Evolutionary conservation across 2,329 filamentous ascomycete species (phyloP), one percentile per base, ranked within the genome.

Genomic region (Neurospora crassa): DNA sequence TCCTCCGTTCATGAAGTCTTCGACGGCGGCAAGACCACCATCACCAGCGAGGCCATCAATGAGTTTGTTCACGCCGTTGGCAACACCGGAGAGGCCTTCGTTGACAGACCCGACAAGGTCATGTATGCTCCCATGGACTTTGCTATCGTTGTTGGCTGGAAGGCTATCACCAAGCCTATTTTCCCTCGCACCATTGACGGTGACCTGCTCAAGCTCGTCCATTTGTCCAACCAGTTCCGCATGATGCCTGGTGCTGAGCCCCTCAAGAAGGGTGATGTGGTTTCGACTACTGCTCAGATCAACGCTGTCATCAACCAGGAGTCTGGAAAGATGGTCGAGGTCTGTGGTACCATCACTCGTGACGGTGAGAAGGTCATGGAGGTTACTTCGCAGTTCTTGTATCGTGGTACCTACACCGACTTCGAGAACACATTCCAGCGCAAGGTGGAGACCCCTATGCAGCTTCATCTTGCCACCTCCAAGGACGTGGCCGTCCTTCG

Each of bases 61-160:
- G 94, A 99, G 83, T 99, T 99, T 76, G 94, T 98, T n/a, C 94
- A 99, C 79, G 95, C 96, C 67, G 96, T 99, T 75, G 96, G 96
- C 75, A 99, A 99, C 83, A 97, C 92, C 16, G 95, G 95, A 45
- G 96, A 99, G 81, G 94, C 96, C 8, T 99, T 99, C 76, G 95
- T 99, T 70, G 95, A 98, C 78, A 89, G 95, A 68, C 95, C 94
- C 67, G 95, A 94, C 76, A 98, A 98, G 85, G 90, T 92, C 74
- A 92, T 97, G 74, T 95, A 91, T 77, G 96, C 96, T 8, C 96
- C 96, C 41, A 99, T 99, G 96, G 96, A 99, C 82, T 99, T 97
- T 78, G 94, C 94, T 75, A 97, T 97, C 75, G 94, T 97, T n/a
- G 92, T 96, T 69, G 94, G 94, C 74, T 97, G 94, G 94, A 98